Conservation (phyloP, 176 grass and related monocot species). For the Oryza australiensis region DNA sequence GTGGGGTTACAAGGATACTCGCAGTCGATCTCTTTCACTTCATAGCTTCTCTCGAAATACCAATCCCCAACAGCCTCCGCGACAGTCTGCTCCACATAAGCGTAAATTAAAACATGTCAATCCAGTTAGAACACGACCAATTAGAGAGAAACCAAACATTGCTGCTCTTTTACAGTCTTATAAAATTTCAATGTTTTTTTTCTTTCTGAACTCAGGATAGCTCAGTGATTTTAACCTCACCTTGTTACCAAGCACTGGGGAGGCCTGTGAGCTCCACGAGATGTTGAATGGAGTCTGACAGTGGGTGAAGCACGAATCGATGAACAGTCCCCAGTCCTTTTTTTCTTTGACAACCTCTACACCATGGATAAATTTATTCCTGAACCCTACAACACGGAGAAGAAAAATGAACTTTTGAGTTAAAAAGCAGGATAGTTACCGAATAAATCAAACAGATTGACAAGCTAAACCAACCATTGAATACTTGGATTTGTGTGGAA, state of each 20-base stretch:
- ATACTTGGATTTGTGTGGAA: slow-evolving; percentile 49
- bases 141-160: background rate
- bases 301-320: slow-evolving; percentile 72
- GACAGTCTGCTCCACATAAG: slow-evolving; percentile 42
- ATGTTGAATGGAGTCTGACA: slow-evolving; percentile 47
- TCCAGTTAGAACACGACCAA: background rate
- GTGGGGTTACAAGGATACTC: slow-evolving; percentile 65
- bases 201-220: background rate
- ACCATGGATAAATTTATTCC: slow-evolving; percentile 34
- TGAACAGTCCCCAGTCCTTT: slow-evolving; percentile 43
- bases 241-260: slow-evolving; percentile 52
- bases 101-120: background rate
- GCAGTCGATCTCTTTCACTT: slow-evolving; percentile 51
- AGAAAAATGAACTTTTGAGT: background rate
- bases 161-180: background rate
- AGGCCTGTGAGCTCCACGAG: slow-evolving; percentile 47
- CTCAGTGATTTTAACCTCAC: background rate
- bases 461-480: slow-evolving; percentile 44
- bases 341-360: slow-evolving; percentile 36
- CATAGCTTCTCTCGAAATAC: slow-evolving; percentile 54
- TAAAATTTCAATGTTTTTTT: background rate
- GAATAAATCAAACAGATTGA: background rate
- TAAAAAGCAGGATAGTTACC: background rate
- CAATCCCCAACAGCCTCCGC: slow-evolving; percentile 73
- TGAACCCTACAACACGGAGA: slow-evolving; percentile 32